Conservation (phyloP, 352 stramenopile species). For the Saprolegnia diclina region DNA sequence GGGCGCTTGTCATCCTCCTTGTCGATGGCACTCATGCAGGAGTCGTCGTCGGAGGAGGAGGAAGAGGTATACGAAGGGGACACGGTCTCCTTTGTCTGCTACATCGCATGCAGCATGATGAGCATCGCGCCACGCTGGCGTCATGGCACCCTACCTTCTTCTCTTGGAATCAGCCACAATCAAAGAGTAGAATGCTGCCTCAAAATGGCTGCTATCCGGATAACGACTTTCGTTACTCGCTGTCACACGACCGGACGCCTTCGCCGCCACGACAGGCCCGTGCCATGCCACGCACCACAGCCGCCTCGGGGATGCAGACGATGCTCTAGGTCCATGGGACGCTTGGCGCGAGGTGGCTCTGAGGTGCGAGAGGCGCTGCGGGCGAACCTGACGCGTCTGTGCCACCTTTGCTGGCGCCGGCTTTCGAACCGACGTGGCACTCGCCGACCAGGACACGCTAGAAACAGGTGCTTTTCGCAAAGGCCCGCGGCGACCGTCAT, state of each 20-base stretch:
- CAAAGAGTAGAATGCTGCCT: conserved; percentile 7
- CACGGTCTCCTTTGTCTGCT: neutral
- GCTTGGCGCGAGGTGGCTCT: no score
- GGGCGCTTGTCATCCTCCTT: conserved; percentile 14
- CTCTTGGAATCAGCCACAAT: conserved; percentile 15
- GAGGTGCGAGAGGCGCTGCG: no score
- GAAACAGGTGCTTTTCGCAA: neutral
- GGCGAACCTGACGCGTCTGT: neutral
- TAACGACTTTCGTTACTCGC: conserved; percentile 4
- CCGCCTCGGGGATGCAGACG: no score
- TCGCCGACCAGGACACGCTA: neutral
- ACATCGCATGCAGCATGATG: neutral
- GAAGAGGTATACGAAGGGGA: no score
- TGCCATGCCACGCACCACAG: no score
- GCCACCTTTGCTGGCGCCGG: neutral
- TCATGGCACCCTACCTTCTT: neutral
- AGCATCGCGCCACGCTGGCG: neutral
- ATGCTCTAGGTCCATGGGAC: no score
- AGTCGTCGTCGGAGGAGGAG: neutral
- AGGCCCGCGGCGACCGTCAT: neutral
- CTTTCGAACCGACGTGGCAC: neutral
- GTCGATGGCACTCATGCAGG: conserved; percentile 20
- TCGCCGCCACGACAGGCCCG: no score
- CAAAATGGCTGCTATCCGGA: conserved; percentile 20
- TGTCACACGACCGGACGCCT: neutral